These are phyloP conservation scores for Immersiporthe knoxdaviesiana DNA, from an alignment of 2,329 filamentous ascomycete species.

Conservation along the genomic window DNA sequence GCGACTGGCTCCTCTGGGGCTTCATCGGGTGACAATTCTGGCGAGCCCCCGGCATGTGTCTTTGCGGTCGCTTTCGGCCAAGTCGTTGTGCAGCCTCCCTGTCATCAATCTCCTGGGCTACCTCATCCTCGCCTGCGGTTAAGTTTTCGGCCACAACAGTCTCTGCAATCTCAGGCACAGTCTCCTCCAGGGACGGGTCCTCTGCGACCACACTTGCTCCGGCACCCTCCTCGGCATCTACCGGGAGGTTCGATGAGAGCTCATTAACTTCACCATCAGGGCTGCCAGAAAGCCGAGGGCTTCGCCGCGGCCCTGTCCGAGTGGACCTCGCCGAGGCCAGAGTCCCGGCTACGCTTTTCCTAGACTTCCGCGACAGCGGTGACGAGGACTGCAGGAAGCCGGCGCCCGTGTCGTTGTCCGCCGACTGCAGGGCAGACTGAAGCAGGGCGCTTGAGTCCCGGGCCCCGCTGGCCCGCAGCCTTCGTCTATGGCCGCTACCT, in stretches of 20 bases:
- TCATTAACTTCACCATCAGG: constrained; percentile 36
- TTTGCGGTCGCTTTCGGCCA: constrained; percentile 48
- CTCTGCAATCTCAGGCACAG: constrained; percentile 14
- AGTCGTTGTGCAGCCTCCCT: constrained; percentile 47
- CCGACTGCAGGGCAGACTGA: constrained; percentile 39
- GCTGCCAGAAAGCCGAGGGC: constrained; percentile 19
- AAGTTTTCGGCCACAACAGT: constrained; percentile 32
- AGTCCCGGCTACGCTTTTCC: constrained; percentile 39
- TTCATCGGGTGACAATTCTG: constrained; percentile 47
- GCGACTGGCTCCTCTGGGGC: constrained; percentile 40
- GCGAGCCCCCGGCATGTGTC: constrained; percentile 42
- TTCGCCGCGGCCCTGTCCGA: constrained; percentile 32
- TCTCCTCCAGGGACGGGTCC: constrained; percentile 9
- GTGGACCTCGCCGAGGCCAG: constrained; percentile 39
- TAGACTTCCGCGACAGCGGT: constrained; percentile 48
- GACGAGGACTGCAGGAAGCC: constrained; percentile 44
- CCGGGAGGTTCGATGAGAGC: constrained; percentile 34
- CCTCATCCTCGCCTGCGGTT: constrained; percentile 25
- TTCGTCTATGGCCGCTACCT: constrained; percentile 56
- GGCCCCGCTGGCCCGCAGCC: constrained; percentile 41
- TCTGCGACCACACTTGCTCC: background rate
- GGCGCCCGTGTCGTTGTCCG: constrained; percentile 37
- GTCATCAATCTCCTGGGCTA: constrained; percentile 49
- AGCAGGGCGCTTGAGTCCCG: constrained; percentile 48
- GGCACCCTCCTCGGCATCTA: background rate